These are phyloP conservation scores for Monosporozyma siamensis DNA, from an alignment of 805 yeast species.

Conservation along the genomic window DNA sequence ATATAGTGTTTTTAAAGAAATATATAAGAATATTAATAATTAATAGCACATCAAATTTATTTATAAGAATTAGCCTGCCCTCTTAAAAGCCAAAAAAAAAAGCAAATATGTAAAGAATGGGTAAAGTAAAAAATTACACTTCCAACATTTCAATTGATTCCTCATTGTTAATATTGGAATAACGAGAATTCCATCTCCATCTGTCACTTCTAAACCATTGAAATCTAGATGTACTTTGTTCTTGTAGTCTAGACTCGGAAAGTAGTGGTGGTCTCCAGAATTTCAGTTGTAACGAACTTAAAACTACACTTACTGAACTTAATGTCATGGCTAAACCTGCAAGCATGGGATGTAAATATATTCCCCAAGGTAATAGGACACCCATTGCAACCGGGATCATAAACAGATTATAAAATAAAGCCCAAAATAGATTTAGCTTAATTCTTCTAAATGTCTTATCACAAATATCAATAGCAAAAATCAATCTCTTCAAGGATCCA, in stretches of 20 bases:
- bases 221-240: not conserved
- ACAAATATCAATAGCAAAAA: slow-evolving; percentile 59
- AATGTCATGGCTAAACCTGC: slow-evolving; percentile 93
- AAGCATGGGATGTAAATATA: slow-evolving; percentile 74
- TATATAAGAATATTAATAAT: no score
- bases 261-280: slow-evolving; percentile 41
- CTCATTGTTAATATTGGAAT: not conserved
- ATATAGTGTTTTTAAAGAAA: no score
- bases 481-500: slow-evolving; percentile 38
- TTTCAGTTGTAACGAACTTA: slow-evolving; percentile 66
- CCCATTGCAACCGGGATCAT: slow-evolving; percentile 97
- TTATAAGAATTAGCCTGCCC: no score
- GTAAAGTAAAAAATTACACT: not conserved
- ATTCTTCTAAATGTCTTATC: slow-evolving; percentile 61
- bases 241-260: not conserved
- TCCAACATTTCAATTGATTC: not conserved
- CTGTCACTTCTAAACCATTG: not conserved
- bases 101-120: no score
- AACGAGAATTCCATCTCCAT: not conserved
- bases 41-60: no score
- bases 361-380: slow-evolving; percentile 65
- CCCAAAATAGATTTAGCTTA: slow-evolving; percentile 78
- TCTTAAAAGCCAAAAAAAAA: no score
- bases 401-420: slow-evolving; percentile 68
- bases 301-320: slow-evolving; percentile 81